Evolutionary conservation across 2,329 filamentous ascomycete genomes (phyloP).

Genomic region (Fusarium scirpi): DNA sequence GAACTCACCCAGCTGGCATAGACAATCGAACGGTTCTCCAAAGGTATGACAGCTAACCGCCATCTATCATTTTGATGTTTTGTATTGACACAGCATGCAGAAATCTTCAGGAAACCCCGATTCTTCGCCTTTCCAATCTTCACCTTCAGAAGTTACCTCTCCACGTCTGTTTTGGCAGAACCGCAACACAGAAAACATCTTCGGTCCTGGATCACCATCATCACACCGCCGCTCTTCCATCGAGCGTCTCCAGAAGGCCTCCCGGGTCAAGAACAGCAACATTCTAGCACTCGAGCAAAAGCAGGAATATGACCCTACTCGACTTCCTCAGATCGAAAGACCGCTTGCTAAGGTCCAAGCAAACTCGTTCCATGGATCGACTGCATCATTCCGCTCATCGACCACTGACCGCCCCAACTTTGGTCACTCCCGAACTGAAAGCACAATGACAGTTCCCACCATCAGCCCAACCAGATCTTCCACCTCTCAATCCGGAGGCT

Average conservation of each 20-base stretch:
- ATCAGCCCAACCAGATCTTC: conserved; percentile 65
- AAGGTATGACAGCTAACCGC: conserved; percentile 50
- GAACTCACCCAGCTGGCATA: conserved; percentile 93
- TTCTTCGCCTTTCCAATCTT: conserved; percentile 87
- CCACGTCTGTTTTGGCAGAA: conserved; percentile 93
- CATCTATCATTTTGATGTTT: conserved; percentile 23
- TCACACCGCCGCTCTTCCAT: conserved; percentile 89
- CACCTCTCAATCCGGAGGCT: conserved; percentile 52
- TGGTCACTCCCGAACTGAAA: conserved; percentile 64
- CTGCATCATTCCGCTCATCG: conserved; percentile 66
- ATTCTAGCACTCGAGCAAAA: conserved; percentile 95
- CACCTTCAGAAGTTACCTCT: conserved; percentile 78
- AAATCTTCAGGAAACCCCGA: conserved; percentile 78
- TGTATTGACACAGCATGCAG: conserved; percentile 57
- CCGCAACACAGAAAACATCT: conserved; percentile 79
- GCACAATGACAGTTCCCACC: conserved; percentile 68
- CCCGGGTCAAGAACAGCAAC: conserved; percentile 96
- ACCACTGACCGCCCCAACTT: conserved; percentile 56
- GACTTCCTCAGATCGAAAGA: conserved; percentile 81
- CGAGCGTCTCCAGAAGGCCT: conserved; percentile 93
- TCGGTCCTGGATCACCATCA: conserved; percentile 72
- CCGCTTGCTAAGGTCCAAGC: conserved; percentile 82
- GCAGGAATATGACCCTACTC: conserved; percentile 89
- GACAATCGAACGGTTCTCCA: conserved; percentile 70
- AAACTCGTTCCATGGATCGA: conserved; percentile 72